Conservation (phyloP, 129 eudicot genomes). For the Artemisia tridentata region DNA sequence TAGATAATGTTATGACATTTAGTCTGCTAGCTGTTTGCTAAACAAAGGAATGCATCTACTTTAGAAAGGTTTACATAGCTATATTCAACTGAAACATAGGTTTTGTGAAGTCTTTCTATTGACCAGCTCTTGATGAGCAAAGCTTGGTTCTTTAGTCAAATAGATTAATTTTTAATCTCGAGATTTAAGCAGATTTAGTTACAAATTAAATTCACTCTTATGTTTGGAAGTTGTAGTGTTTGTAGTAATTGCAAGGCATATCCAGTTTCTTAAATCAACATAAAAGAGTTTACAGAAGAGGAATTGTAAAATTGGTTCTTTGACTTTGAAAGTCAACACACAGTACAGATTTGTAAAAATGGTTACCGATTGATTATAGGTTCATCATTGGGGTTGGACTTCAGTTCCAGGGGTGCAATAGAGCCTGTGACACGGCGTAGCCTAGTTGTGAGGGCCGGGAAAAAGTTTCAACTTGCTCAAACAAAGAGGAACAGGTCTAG, state of each 20-base stretch:
- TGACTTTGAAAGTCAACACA: neutral
- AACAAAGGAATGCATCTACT: neutral
- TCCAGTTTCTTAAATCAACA: neutral
- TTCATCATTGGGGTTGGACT: slow-evolving; percentile 56
- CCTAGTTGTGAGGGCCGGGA: slow-evolving; percentile 75
- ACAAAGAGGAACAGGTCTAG: slow-evolving; percentile 93
- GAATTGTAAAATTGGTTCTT: neutral
- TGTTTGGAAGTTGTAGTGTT: neutral
- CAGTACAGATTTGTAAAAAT: neutral
- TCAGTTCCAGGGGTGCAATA: slow-evolving; percentile 32
- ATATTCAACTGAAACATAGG: neutral
- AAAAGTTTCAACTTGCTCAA: slow-evolving; percentile 67
- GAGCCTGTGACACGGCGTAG: slow-evolving; percentile 43
- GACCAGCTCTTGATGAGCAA: too few relatives aligned
- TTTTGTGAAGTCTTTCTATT: too few relatives aligned
- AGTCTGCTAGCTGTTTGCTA: neutral
- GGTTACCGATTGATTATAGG: slow-evolving; percentile 45
- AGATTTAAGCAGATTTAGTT: neutral
- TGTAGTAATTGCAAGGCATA: neutral
- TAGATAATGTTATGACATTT: neutral
- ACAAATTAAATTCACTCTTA: neutral
- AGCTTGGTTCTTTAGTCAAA: neutral
- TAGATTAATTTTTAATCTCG: neutral
- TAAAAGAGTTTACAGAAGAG: neutral
- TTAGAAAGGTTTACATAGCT: neutral